A percentile compares a stretch with the other conserved stretches of the same genome.
phyloP scores from a whole-genome alignment of 495 filamentous ascomycete species.

The Cercophora sp. region DNA sequence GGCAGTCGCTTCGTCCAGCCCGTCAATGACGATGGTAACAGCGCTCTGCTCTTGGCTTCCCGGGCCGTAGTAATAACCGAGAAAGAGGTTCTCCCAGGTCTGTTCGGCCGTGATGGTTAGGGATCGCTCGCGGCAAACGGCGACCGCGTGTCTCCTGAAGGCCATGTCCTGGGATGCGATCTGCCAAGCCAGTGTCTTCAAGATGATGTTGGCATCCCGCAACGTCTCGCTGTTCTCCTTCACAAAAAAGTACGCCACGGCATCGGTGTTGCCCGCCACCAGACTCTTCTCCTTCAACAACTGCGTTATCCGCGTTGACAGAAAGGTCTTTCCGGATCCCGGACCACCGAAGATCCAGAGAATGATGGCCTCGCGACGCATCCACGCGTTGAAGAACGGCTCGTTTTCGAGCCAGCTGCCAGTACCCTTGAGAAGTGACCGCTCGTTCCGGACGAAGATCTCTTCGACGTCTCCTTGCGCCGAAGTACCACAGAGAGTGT shows the following conservation, averaged over 20 bases:
- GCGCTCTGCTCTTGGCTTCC: background rate
- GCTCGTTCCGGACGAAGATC: conserved; percentile 4
- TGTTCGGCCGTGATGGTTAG: background rate
- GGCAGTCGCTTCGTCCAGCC: conserved; percentile 6
- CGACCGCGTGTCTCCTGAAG: conserved; percentile 7
- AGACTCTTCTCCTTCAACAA: background rate
- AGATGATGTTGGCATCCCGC: conserved; percentile 12
- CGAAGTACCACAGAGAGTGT: conserved; percentile 2
- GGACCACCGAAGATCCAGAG: conserved; percentile 17
- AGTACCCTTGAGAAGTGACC: conserved; percentile 6
- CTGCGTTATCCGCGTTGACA: conserved; percentile 8
- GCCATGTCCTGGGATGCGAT: conserved; percentile 1
- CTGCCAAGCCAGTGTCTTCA: conserved; percentile 13
- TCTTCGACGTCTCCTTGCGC: conserved; percentile 6
- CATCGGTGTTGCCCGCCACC: background rate
- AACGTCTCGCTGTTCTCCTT: conserved; percentile 15
- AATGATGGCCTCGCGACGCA: conserved; percentile 5
- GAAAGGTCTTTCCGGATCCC: conserved; percentile 12
- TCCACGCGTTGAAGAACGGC: conserved; percentile 5
- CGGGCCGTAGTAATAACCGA: background rate
- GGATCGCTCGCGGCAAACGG: background rate
- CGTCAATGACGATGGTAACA: conserved; percentile 4
- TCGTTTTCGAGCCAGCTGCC: conserved; percentile 7
- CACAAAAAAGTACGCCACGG: conserved; percentile 9
- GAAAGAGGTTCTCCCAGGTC: conserved; percentile 11